Conservation (phyloP, 2,329 filamentous ascomycete genomes). For the Scedosporium boydii region DNA sequence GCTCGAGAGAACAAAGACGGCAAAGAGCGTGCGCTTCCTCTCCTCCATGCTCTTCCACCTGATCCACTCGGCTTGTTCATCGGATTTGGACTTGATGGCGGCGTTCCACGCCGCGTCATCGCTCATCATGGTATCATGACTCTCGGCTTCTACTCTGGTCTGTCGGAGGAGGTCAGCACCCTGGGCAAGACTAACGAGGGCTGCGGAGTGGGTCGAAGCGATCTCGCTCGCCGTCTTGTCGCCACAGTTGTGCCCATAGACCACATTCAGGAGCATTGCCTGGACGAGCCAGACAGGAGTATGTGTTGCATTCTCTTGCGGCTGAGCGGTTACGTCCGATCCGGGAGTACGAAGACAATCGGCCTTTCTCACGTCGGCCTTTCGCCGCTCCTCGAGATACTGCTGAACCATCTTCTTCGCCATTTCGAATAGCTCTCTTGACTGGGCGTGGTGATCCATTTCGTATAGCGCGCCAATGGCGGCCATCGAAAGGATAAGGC, state of each 20-base stretch:
- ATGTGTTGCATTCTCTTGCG: constrained; percentile 26
- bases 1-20: constrained; percentile 85
- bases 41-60: constrained; percentile 85
- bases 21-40: constrained; percentile 84
- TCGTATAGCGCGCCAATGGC: constrained; percentile 80
- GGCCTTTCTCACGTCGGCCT: constrained; percentile 65
- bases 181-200: constrained; percentile 73
- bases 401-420: constrained; percentile 93
- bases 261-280: constrained; percentile 91
- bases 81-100: constrained; percentile 30
- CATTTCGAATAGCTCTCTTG: constrained; percentile 80
- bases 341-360: constrained; percentile 41
- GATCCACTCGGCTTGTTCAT: constrained; percentile 70
- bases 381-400: constrained; percentile 84
- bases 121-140: constrained; percentile 48
- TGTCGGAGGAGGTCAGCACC: constrained; percentile 30
- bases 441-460: constrained; percentile 60
- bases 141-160: constrained; percentile 20
- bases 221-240: constrained; percentile 88
- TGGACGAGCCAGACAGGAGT: constrained; percentile 93
- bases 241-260: constrained; percentile 90
- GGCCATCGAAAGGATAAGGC: constrained; percentile 73
- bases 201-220: constrained; percentile 83
- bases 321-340: background rate
- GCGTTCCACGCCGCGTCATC: constrained; percentile 40